Evolutionary conservation across 768 basidiomycete genomes (phyloP), one percentile per base, ranked within the genome.

Genomic region (Pleurotus djamor): DNA sequence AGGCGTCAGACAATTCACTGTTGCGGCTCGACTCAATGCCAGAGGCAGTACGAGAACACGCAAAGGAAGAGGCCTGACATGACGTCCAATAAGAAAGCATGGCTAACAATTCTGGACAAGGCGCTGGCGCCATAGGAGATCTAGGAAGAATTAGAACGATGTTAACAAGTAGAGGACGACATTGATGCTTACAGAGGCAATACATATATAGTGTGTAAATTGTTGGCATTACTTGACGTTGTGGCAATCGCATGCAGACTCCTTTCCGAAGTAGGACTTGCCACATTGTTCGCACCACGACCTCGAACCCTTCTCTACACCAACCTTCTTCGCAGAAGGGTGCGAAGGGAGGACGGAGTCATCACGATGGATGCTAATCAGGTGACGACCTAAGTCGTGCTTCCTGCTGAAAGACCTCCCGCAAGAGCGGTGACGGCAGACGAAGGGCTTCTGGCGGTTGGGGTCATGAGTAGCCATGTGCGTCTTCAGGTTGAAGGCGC

Each of bases 401-500:
- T 96, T 92, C 65, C 96, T 88, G 64, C 91, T 94, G 74, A 98
- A 98, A 16, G 92, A 92, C 57, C 95, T 88, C 36, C 88, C 89
- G 62, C 95, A 98, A 2, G 86, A 83, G 45, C 83, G 79, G 73
- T 96, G 92, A 45, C 89, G 90, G 72, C 95, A 98, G 48, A 87
- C 82, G 69, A 93, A 90, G 4, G 94, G 93, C 76, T 96, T 98
- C 52, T 88, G 76, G 61, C 95, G 83, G 72, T 92, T 88, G 21
- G 96, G 95, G 70, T 96, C 93, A 73, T 98, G 95, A 3, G 95
- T 98, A 28, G 90, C 89, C 83, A 92, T 87, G 72, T 97, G 95
- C 0, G 95, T 96, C 78, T 98, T 98, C 59, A 98, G 75, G 67
- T 98, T 98, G 74, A 92, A 97, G 2, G 94, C 94, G 32, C 95